Evolutionary conservation across 179 eudicot species (phyloP), one percentile per base, ranked within the genome.

Genomic region (Amaranthus tricolor): DNA sequence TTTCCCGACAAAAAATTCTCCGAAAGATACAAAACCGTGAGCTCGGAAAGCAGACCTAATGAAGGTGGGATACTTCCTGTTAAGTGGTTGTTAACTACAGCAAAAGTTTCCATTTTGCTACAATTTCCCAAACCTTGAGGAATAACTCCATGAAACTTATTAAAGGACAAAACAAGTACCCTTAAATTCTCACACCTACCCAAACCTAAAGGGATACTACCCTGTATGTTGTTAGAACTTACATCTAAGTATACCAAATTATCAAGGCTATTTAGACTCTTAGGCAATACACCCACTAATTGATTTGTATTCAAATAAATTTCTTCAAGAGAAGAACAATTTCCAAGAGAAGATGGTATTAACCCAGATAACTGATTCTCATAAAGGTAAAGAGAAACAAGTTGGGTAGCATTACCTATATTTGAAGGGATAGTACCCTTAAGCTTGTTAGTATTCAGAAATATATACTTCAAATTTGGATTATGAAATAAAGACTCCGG

Each of bases 61-160:
- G 88, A 86, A 70, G 89, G 68, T 4, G 93, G 97, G 72, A 92
- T 86, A 47, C 66, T 59, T 54, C 97, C 96, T 12, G 84, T 86
- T 52, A 92, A 79, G 57, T 85, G 76, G 68, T 88, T 88, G 64
- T 66, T 59, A 9, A 80, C 85, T 6, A 85, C 89, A 61, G 89
- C 73, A 62, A 92, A 76, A 9, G 10, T 51, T 7, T 70, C 63
- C 77, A 92, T 52, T 66, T 84, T 78, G 75, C 82, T 87, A 74
- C 93, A 90, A 72, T 88, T 90, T 9, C 92, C 90, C 70, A 92
- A 73, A 12, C 83, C 85, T 2, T 58, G 60, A 13, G 95, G 93
- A 68, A 92, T 58, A 47, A 67, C 83, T 40, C 91, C 87, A 49
- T 11, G 64, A 71, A 90, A 90, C 5, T 7, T 47, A 82, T 91